phyloP scores from a whole-genome alignment of 192 early-diverging fungal genomes.

The Backusella tuberculispora region DNA sequence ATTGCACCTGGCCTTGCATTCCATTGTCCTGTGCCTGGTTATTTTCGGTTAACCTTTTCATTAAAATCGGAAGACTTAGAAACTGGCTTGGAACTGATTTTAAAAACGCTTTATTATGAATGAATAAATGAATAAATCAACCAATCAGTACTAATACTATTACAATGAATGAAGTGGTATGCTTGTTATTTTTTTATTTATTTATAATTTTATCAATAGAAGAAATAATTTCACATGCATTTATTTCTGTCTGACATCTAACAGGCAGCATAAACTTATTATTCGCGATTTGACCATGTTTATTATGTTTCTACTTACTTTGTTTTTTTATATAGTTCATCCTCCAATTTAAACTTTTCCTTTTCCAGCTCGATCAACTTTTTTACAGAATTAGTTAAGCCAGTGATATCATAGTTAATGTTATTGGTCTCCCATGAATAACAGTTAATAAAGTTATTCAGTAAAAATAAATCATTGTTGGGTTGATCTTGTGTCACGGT shows the following conservation, averaged over 20 bases:
- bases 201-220: background rate
- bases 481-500: background rate
- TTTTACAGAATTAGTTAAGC: background rate
- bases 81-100: constrained; percentile 41
- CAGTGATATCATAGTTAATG: background rate
- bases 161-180: background rate
- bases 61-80: constrained; percentile 50
- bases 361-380: background rate
- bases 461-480: background rate
- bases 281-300: background rate
- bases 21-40: constrained; percentile 57
- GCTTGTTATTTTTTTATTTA: background rate
- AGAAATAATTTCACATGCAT: background rate
- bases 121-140: background rate
- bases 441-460: background rate
- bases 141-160: background rate
- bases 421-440: background rate
- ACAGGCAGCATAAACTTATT: background rate
- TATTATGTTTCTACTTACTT: background rate
- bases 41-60: constrained; percentile 69
- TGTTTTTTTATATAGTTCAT: background rate
- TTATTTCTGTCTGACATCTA: constrained; percentile 1
- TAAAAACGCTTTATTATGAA: constrained; percentile 6
- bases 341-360: background rate
- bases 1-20: constrained; percentile 73